These are phyloP conservation scores for Volvariella surrecta DNA, from an alignment of 1,284 basidiomycete species.

Conservation along the genomic window DNA sequence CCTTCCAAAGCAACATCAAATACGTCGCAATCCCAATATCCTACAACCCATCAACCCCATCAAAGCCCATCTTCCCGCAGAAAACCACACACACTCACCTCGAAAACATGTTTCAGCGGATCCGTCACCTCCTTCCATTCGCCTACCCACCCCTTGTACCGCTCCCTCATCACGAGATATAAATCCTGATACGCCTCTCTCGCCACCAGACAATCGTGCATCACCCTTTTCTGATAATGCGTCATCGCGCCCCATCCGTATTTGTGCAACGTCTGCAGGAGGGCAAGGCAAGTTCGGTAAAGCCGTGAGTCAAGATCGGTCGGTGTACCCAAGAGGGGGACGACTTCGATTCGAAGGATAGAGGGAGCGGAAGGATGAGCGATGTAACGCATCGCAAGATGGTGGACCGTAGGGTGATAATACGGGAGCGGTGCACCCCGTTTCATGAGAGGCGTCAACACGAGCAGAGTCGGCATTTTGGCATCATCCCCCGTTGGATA, in stretches of 20 bases:
- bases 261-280: conserved; percentile 78
- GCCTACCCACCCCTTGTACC: conserved; percentile 67
- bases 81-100: conserved; percentile 32
- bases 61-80: background rate
- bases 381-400: conserved; percentile 68
- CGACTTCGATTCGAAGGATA: conserved; percentile 26
- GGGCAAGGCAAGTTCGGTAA: conserved; percentile 70
- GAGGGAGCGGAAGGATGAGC: conserved; percentile 15
- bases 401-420: conserved; percentile 69
- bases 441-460: conserved; percentile 54
- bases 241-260: conserved; percentile 79
- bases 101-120: conserved; percentile 82
- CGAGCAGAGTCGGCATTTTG: conserved; percentile 32
- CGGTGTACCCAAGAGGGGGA: conserved; percentile 31
- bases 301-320: conserved; percentile 53
- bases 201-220: conserved; percentile 77
- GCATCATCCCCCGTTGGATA: conserved; percentile 13
- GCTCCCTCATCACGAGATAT: conserved; percentile 79
- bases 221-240: conserved; percentile 80
- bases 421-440: conserved; percentile 50
- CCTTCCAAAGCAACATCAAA: conserved; percentile 86
- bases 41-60: conserved; percentile 25
- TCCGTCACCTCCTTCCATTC: conserved; percentile 79
- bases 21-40: conserved; percentile 92
- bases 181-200: conserved; percentile 83